Evolutionary conservation across 768 basidiomycete genomes (phyloP).

Genomic region (Sarcodon aspratus): DNA sequence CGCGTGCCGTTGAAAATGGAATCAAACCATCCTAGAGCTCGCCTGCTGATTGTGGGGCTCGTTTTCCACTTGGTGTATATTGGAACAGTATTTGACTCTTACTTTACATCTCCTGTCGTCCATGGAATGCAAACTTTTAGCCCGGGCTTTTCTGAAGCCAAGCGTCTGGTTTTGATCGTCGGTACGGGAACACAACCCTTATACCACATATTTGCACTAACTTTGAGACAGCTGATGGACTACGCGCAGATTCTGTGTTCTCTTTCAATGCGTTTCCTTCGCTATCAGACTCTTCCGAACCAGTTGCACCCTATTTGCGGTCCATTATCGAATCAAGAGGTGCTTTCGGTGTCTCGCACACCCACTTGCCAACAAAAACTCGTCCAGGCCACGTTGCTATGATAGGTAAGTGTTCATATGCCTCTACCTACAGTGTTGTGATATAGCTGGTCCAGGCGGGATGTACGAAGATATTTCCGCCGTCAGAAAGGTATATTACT

Average conservation of each 20-base stretch:
- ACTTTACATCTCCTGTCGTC: constrained; percentile 77
- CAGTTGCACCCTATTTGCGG: constrained; percentile 67
- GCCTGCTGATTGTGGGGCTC: constrained; percentile 54
- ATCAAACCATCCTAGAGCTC: constrained; percentile 2
- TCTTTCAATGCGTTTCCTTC: constrained; percentile 45
- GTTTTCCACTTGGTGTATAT: constrained; percentile 68
- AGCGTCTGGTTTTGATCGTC: constrained; percentile 70
- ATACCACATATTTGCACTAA: neutral
- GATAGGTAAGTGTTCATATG: constrained; percentile 40
- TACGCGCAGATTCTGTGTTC: constrained; percentile 74
- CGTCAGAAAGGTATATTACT: constrained; percentile 52
- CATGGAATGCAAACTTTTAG: constrained; percentile 60
- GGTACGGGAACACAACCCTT: constrained; percentile 29
- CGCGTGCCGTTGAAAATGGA: no score
- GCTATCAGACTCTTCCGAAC: constrained; percentile 33
- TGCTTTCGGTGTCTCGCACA: constrained; percentile 78
- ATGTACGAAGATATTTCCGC: constrained; percentile 91
- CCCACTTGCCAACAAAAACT: constrained; percentile 80
- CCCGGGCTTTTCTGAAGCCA: constrained; percentile 36
- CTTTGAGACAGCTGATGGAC: constrained; percentile 55
- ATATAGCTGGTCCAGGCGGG: constrained; percentile 32
- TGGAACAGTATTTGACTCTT: constrained; percentile 73
- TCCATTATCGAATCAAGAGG: constrained; percentile 56
- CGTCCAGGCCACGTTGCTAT: constrained; percentile 84
- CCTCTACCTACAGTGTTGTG: neutral